Evolutionary conservation across 139 green algal species (phyloP).

Genomic region (Chlamydomonas sphaeroides): DNA sequence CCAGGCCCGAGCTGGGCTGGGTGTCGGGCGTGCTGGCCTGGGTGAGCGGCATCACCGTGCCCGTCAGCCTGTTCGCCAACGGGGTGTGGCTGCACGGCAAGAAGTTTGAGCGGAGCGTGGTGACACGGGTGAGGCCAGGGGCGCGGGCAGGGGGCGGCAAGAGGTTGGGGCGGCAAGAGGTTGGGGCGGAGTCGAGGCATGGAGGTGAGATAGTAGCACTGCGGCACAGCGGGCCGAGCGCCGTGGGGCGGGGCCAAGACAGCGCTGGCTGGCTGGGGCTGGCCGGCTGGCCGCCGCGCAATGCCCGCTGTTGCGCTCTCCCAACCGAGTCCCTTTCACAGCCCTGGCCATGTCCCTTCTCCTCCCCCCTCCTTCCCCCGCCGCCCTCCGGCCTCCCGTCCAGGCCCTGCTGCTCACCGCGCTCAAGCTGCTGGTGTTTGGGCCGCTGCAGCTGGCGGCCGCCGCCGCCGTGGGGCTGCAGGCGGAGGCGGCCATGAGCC

Average conservation of each 20-base stretch:
- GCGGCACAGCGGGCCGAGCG: too few relatives aligned
- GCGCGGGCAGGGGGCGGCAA: too few relatives aligned
- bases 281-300: too few relatives aligned
- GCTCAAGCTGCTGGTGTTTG: conserved; percentile 37
- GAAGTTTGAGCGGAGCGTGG: background rate
- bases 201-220: too few relatives aligned
- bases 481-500: conserved; percentile 13
- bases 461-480: background rate
- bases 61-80: conserved; percentile 46
- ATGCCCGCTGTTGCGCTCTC: too few relatives aligned
- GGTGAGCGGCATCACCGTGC: conserved; percentile 39
- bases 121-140: background rate
- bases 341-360: background rate
- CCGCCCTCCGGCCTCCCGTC: background rate
- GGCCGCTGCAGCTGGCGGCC: conserved; percentile 43
- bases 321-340: too few relatives aligned
- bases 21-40: conserved; percentile 13
- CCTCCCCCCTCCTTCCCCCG: background rate
- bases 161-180: too few relatives aligned
- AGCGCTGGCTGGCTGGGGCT: too few relatives aligned
- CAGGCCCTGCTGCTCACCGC: conserved; percentile 12
- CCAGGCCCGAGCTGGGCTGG: conserved; percentile 35
- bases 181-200: too few relatives aligned
- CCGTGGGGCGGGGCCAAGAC: too few relatives aligned
- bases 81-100: conserved; percentile 43